phyloP scores from a whole-genome alignment of 305 asterid species.

The Nicotiana rustica region DNA sequence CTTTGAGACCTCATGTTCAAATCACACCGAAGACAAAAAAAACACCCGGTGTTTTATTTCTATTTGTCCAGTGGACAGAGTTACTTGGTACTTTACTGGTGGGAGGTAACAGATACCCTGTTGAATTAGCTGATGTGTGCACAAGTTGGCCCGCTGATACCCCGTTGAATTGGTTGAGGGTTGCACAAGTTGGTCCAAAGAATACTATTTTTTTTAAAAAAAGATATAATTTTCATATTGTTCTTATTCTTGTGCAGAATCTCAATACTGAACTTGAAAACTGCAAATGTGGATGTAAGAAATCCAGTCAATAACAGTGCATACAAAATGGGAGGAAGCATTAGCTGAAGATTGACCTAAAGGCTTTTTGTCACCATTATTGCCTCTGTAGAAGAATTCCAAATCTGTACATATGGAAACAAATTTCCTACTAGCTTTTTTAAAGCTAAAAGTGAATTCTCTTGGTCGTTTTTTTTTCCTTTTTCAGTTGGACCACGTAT shows the following conservation, averaged over 20 bases:
- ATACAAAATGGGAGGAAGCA: slow-evolving; percentile 3
- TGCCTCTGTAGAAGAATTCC: background rate
- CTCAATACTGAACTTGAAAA: slow-evolving; percentile 62
- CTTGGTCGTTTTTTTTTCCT: background rate
- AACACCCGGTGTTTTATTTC: no score
- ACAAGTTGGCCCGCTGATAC: no score
- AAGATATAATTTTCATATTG: background rate
- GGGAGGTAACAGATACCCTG: no score
- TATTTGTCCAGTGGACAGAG: no score
- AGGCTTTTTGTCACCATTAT: slow-evolving; percentile 3
- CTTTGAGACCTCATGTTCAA: no score
- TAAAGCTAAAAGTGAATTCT: background rate
- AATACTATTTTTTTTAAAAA: no score
- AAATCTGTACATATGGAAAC: slow-evolving; percentile 11
- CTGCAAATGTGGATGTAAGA: slow-evolving; percentile 78
- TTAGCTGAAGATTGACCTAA: slow-evolving; percentile 21
- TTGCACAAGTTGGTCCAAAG: no score
- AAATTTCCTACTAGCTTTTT: slow-evolving; percentile 21
- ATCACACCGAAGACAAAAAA: no score
- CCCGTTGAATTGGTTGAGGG: no score
- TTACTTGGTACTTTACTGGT: no score
- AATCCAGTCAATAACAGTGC: slow-evolving; percentile 36
- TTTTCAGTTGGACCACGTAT: slow-evolving; percentile 16
- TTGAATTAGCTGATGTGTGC: no score
- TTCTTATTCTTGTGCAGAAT: slow-evolving; percentile 47